A percentile compares a stretch with the other conserved stretches of the same genome.
phyloP scores from a whole-genome alignment of 2,329 filamentous ascomycete genomes.

The Helotiales sp. region DNA sequence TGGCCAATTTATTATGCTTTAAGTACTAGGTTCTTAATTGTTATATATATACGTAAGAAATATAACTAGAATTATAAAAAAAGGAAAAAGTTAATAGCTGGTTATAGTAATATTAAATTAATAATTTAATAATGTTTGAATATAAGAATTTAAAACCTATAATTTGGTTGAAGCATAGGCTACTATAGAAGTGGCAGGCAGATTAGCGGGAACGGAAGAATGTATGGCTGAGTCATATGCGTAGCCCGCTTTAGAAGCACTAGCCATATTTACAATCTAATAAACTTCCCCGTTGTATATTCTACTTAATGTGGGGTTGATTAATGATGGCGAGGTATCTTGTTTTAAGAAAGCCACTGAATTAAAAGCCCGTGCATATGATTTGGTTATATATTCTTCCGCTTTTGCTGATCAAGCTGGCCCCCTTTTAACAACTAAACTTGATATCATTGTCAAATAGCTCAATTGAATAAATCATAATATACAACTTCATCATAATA shows the following conservation, averaged over 20 bases:
- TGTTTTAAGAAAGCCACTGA: neutral
- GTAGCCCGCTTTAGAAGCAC: neutral
- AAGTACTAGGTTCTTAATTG: neutral
- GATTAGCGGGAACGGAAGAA: neutral
- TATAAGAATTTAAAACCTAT: neutral
- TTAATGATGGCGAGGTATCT: no score
- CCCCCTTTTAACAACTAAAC: neutral
- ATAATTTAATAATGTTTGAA: no score
- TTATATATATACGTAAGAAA: neutral
- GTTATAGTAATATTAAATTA: neutral
- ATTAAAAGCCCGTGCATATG: neutral
- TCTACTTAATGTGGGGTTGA: no score
- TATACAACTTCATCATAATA: neutral
- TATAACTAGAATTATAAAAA: neutral
- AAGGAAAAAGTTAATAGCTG: neutral
- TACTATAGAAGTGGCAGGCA: neutral
- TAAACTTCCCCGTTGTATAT: neutral
- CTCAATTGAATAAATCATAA: neutral
- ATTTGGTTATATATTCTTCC: neutral
- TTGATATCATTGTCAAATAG: neutral
- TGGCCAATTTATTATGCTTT: no score
- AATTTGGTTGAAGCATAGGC: neutral
- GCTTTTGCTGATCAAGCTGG: neutral
- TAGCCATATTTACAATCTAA: neutral
- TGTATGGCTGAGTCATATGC: neutral